Evolutionary conservation across 805 yeast species (phyloP), one percentile per base, ranked within the genome.

Genomic region (Ogataea wickerhamii): DNA sequence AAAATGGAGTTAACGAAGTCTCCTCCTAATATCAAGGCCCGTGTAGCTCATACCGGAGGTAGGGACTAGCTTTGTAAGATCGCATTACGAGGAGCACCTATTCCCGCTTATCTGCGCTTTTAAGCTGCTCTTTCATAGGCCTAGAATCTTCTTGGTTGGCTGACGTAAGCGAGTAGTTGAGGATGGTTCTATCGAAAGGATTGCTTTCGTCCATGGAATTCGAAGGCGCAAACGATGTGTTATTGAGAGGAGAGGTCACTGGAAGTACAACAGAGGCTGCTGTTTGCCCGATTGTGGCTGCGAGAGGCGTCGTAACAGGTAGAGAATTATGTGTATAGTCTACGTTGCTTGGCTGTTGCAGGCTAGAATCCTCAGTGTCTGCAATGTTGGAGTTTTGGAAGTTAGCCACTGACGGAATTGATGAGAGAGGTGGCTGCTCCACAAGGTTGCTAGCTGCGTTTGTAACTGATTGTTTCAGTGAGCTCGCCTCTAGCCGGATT

Each of bases 401-500:
- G 32, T 56, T 58, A 5, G 60, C 53, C 33, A 61, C 48, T 3
- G 68, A 63, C 12, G 68, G 67, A 34, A 63, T 60, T 6, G 68
- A 53, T 8, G 61, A 56, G 25, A 63, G 40, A 1, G 64, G 60
- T 10, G 67, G 67, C 38, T 60, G 65, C 24, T 59, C 63, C 20
- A 48, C 43, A 18, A 47, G 33, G 17, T 38, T 46, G 17, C 38
- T 43, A 6, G 49, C 27, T 12, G 43, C 40, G 36, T 46, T 53
- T 6, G 53, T 51, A 32, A 56, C 58, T 7, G 55, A 43, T 14
- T 54, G 54, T 27, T 62, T 62, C 43, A 62, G 75, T 13, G 81
- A 68, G 42, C 83, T 76, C 28, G 73, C 69, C 56, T 89, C 96
- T 29, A 89, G 64, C 49, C 86, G 70, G n/a, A 87, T 80, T 0